A percentile compares a stretch with the other conserved stretches of the same genome.
phyloP scores from a whole-genome alignment of 2,329 filamentous ascomycete species.

The Colletotrichum salicis region DNA sequence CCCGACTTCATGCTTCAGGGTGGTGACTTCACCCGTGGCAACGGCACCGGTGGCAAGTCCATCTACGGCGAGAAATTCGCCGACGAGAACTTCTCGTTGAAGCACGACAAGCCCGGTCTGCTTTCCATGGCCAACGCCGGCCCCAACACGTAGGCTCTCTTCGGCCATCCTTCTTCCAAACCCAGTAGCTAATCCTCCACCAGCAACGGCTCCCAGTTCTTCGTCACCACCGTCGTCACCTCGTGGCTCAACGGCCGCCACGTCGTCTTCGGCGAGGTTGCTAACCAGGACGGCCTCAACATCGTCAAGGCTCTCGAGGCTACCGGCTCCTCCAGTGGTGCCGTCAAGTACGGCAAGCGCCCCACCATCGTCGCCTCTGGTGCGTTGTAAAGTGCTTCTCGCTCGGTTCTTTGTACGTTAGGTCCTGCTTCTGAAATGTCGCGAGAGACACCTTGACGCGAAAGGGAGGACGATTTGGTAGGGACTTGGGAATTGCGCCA shows the following conservation, averaged over 20 bases:
- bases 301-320: slow-evolving; percentile 72
- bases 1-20: slow-evolving; percentile 95
- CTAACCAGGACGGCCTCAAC: slow-evolving; percentile 57
- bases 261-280: slow-evolving; percentile 85
- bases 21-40: slow-evolving; percentile 92
- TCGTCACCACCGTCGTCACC: slow-evolving; percentile 92
- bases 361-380: slow-evolving; percentile 69
- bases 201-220: slow-evolving; percentile 98
- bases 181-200: slow-evolving; percentile 49
- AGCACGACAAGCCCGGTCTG: slow-evolving; percentile 80
- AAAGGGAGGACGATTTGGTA: slow-evolving; percentile 17
- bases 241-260: slow-evolving; percentile 86
- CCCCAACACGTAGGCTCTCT: slow-evolving; percentile 80
- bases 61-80: slow-evolving; percentile 96
- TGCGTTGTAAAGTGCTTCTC: slow-evolving; percentile 51
- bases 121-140: slow-evolving; percentile 97
- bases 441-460: slow-evolving; percentile 15
- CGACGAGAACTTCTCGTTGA: slow-evolving; percentile 88
- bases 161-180: background rate
- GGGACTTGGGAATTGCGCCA: slow-evolving; percentile 23
- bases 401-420: slow-evolving; percentile 38
- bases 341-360: slow-evolving; percentile 65
- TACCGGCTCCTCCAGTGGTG: slow-evolving; percentile 65
- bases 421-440: slow-evolving; percentile 16
- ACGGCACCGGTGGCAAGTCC: slow-evolving; percentile 90